These are phyloP conservation scores for Neocatenulostroma microsporum DNA, from an alignment of 2,329 filamentous ascomycete species.

Conservation along the genomic window DNA sequence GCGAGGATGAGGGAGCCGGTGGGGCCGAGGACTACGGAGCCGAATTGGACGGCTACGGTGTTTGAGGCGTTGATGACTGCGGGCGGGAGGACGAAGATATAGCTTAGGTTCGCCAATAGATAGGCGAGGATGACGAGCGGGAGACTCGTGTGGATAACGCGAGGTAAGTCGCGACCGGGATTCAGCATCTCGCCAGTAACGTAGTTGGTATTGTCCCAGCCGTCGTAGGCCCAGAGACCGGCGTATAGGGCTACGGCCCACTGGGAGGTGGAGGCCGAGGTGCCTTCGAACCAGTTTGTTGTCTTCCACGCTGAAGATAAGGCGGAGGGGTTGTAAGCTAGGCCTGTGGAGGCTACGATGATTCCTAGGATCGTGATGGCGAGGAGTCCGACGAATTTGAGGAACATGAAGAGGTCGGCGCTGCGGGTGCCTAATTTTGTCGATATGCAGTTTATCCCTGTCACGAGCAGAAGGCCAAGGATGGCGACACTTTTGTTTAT, in stretches of 20 bases:
- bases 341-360: slow-evolving; percentile 78
- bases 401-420: slow-evolving; percentile 90
- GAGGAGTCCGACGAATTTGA: slow-evolving; percentile 86
- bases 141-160: slow-evolving; percentile 94
- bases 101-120: slow-evolving; percentile 82
- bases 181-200: slow-evolving; percentile 96
- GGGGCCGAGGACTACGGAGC: slow-evolving; percentile 78
- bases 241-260: slow-evolving; percentile 95
- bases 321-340: slow-evolving; percentile 65
- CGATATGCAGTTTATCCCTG: slow-evolving; percentile 80
- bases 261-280: slow-evolving; percentile 66
- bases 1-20: slow-evolving; percentile 76
- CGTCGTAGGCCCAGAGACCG: slow-evolving; percentile 95
- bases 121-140: slow-evolving; percentile 87
- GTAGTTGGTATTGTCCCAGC: slow-evolving; percentile 99
- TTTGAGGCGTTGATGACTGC: slow-evolving; percentile 76
- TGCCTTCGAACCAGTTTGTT: slow-evolving; percentile 76
- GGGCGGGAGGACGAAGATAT: slow-evolving; percentile 85
- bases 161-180: slow-evolving; percentile 77
- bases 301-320: slow-evolving; percentile 65
- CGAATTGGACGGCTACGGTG: slow-evolving; percentile 93
- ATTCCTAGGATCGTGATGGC: slow-evolving; percentile 82
- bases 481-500: slow-evolving; percentile 84
- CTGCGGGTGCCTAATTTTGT: slow-evolving; percentile 79
- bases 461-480: slow-evolving; percentile 66